Base-by-base conservation (phyloP, 495 filamentous ascomycete genomes). In the Stereocaulon alpinum region DNA sequence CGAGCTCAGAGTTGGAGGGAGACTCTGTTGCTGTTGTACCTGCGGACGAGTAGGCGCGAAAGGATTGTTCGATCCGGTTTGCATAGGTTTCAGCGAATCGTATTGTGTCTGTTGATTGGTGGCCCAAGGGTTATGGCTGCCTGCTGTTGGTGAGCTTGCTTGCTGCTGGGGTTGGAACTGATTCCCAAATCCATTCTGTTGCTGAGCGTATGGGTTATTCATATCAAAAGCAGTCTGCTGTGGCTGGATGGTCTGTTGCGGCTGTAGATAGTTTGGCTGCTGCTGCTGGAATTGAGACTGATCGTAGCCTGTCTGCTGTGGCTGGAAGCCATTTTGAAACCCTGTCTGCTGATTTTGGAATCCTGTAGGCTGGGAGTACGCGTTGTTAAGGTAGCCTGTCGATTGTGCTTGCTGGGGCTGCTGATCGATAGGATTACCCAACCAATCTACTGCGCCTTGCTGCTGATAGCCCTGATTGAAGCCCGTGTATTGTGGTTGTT, bases 381-480 rank as follows among this genome's bases (percentile, higher is more conserved):
- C 83, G 68, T 86, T 90, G 72, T 86, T 86, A 63, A 96, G 74
- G 69, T 84, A 96, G 20, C 91, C 94, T 9, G 94, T 87, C 40
- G 75, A 88, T 64, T 84, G 82, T 54, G 91, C 86, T 52, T 84
- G 80, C 66, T 88, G 63, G 64, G 82, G 79, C 62, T 68, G 77
- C 69, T 82, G 82, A 18, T 86, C 82, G 60, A 96, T 84, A 17
- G 89, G 89, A 72, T 99, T 99, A 29, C 92, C 94, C 60, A 89
- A 91, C 83, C 91, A 96, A 71, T 99, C 94, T 30, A 99, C 94
- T 10, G 88, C 87, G 58, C 82, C 82, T 66, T 95, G 91, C 72
- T 99, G 94, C 73, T 96, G 89, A 67, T 97, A 99, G 43, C 92
- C 90, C 72, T 95, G 91, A 70, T 96, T 96, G 74, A 86, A 90